phyloP scores from a whole-genome alignment of 305 asterid genomes.

The Fraxinus sp. region DNA sequence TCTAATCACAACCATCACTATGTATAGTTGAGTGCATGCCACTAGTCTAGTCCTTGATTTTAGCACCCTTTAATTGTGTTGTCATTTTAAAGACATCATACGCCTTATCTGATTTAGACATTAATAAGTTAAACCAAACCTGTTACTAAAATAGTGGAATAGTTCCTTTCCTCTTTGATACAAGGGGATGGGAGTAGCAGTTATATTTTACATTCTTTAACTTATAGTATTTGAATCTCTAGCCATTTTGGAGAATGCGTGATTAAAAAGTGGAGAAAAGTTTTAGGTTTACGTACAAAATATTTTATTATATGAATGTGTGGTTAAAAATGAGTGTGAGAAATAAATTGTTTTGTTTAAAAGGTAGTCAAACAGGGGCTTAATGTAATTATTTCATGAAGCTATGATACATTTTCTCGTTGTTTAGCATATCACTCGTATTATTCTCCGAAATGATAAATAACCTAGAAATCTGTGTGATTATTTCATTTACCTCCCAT shows the following conservation, averaged over 20 bases:
- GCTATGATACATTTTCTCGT: neutral
- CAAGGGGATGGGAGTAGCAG: neutral
- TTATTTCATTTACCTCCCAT: conserved; percentile 8
- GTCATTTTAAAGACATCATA: neutral
- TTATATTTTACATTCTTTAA: neutral
- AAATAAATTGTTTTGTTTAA: neutral
- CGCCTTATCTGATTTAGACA: neutral
- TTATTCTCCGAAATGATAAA: neutral
- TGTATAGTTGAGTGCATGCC: neutral
- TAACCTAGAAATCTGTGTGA: neutral
- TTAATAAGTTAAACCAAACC: neutral
- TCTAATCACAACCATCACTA: neutral
- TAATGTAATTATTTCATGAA: neutral
- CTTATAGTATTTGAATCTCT: neutral
- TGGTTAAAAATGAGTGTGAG: neutral
- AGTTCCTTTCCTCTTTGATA: neutral
- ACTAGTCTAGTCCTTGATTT: neutral
- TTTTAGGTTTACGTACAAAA: neutral
- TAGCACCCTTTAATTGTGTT: neutral
- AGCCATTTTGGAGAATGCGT: neutral
- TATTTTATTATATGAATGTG: neutral
- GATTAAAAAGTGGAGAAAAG: neutral
- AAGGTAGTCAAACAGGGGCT: neutral
- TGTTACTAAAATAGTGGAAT: neutral
- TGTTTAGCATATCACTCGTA: neutral